phyloP scores from a whole-genome alignment of 345 rosid genomes.

The Populus euphratica region DNA sequence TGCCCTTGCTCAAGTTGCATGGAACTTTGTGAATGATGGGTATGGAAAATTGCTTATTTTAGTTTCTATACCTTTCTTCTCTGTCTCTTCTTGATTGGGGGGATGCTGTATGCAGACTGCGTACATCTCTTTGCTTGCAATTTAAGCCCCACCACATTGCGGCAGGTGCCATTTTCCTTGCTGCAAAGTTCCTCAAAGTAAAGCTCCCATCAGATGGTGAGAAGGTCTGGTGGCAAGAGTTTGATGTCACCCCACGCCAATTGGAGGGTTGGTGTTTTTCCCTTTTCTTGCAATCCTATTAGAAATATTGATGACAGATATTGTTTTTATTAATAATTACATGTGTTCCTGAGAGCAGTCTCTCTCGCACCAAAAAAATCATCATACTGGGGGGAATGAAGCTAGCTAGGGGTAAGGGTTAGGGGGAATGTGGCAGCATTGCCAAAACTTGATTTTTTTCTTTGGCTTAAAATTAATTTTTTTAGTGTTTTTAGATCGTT shows the following conservation, averaged over 20 bases:
- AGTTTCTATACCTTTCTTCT: conserved; percentile 24
- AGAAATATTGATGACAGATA: neutral
- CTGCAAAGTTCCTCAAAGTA: conserved; percentile 69
- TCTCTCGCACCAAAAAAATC: neutral
- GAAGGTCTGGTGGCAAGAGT: conserved; percentile 61
- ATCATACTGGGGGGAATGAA: neutral
- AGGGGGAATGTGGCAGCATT: no score
- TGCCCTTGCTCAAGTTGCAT: conserved; percentile 77
- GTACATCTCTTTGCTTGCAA: conserved; percentile 92
- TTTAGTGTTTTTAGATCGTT: no score
- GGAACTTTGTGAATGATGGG: conserved; percentile 89
- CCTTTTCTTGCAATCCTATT: neutral
- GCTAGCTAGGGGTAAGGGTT: neutral
- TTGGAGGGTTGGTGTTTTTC: conserved; percentile 37
- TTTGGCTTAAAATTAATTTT: no score
- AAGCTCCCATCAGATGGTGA: conserved; percentile 74
- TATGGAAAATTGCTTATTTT: conserved; percentile 30
- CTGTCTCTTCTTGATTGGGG: conserved; percentile 39
- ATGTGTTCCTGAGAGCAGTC: neutral
- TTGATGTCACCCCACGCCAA: conserved; percentile 41
- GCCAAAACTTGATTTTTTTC: no score
- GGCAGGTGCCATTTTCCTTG: conserved; percentile 84
- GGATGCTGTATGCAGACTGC: conserved; percentile 71
- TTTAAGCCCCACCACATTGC: conserved; percentile 93
- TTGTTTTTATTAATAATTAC: neutral